Base-by-base conservation (phyloP, 1,284 basidiomycete species). In the Cryptococcus wingfieldii region DNA sequence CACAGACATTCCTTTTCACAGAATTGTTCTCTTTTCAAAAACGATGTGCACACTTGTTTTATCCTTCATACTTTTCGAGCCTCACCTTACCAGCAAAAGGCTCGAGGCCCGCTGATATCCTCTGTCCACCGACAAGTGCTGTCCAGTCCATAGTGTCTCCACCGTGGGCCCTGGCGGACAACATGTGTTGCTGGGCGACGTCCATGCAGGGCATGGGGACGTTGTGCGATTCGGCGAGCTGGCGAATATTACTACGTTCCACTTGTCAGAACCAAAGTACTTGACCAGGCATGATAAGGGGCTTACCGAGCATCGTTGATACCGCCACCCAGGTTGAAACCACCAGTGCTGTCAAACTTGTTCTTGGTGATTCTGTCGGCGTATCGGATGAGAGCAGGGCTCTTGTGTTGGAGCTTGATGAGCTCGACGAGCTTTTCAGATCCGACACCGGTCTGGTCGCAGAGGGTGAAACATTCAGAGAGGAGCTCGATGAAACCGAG, bases 321-420 rank as follows among this genome's bases (percentile, higher is more conserved):
- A n/a, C 90, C 92, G 16, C 89, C 89, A 39, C 87, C 85, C 53
- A 94, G 83, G n/a, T 86, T 80, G 72, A 95, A 94, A n/a, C 90
- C 92, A 41, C 80, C 80, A 9, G 82, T 80, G 18, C 85, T 88
- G 59, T 90, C 85, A 69, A 92, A 94, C 38, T 83, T 79, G 76
- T 90, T 80, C 43, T 72, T 56, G 13, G 64, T 60, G 48, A 67
- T 70, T 47, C 66, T 57, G 52, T 65, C 64, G 6, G 71, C 62
- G 53, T 68, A 65, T 37, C 60, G 55, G 2, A 60, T 60, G 9
- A 71, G 53, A 23, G 58, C 44, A 28, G 70, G 70, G 13, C 69
- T 69, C 27, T 59, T 56, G 59, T 77, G 75, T 60, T 73, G 71
- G 49, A 70, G 84, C 76, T 84, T 81, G 59, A 89, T 80, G 23